Base-by-base conservation (phyloP, 345 rosid genomes). In the Hevea brasiliensis region DNA sequence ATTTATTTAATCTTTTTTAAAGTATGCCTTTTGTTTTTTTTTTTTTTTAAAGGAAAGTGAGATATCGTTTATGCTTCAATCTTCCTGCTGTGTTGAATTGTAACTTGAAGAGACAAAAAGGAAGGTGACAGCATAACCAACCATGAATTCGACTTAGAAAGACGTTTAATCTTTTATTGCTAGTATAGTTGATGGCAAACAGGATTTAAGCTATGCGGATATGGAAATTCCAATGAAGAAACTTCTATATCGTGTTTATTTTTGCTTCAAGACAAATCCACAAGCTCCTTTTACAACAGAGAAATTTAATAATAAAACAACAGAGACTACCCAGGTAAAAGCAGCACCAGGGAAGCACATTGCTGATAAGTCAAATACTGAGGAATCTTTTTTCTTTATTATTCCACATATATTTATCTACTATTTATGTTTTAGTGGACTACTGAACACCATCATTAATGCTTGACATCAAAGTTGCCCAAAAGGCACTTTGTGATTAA, bases 401-500 rank as follows among this genome's bases (percentile, higher is more conserved):
- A 12, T 48, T 13, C 13, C 0, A 7, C 45, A 14, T 12, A 1
- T 21, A 9, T 68, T 23, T 32, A 9, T 54, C 70, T 47, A 8
- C 12, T 61, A 45, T 65, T 23, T 26, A 45, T 18, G 5, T 15
- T n/a, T 24, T 15, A 41, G 47, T 63, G 50, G 24, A 29, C 17
- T 4, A 2, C 45, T 7, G 8, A 8, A n/a, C 69, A 13, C 37
- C 70, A 47, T 27, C 57, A 48, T 26, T 66, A 23, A 45, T 23
- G 54, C 68, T 65, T 17, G 41, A 44, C 53, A 45, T 65, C 54
- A 24, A 65, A 65, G 68, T 24, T 44, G 54, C 54, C 13, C 54
- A 48, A 24, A 26, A 48, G 12, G 23, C 57, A 8, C 11, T 44
- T 18, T 8, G 21, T 66, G 18, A 23, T 65, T 65, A 10, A 44